Conservation (phyloP, 2,329 filamentous ascomycete species). For the Chaetomium globosum region DNA sequence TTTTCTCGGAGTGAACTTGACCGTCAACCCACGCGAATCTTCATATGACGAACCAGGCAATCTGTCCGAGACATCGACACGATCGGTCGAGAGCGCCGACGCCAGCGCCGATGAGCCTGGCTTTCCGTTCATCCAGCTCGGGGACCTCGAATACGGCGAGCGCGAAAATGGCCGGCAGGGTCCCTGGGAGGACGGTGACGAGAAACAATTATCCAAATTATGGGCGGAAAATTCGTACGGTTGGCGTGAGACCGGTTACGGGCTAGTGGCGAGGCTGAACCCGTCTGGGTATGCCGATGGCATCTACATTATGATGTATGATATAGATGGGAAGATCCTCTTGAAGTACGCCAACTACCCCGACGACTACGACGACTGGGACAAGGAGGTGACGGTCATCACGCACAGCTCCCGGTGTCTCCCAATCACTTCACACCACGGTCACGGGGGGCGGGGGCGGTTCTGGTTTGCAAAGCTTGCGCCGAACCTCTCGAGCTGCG, state of each 20-base stretch:
- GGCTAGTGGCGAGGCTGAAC: neutral
- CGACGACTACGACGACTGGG: neutral
- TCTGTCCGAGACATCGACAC: neutral
- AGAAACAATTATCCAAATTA: neutral
- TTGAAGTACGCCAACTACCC: too few relatives aligned
- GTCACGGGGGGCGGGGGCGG: neutral
- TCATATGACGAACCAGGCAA: too few relatives aligned
- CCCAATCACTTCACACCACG: neutral
- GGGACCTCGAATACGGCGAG: neutral
- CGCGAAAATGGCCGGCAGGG: neutral
- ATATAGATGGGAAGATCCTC: too few relatives aligned
- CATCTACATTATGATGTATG: neutral
- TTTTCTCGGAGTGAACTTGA: too few relatives aligned
- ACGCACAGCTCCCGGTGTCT: neutral
- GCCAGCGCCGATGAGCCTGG: too few relatives aligned
- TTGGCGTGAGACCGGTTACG: neutral
- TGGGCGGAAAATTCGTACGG: too few relatives aligned
- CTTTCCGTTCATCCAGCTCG: neutral
- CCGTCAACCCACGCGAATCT: too few relatives aligned
- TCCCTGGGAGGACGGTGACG: neutral
- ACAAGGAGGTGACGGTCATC: neutral
- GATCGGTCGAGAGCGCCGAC: neutral
- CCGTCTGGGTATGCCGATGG: neutral
- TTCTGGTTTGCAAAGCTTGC: neutral
- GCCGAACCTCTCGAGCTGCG: neutral